A percentile compares a stretch with the other conserved stretches of the same genome.
phyloP scores from a whole-genome alignment of 1,284 basidiomycete species.

The Omphalotus olearius region DNA sequence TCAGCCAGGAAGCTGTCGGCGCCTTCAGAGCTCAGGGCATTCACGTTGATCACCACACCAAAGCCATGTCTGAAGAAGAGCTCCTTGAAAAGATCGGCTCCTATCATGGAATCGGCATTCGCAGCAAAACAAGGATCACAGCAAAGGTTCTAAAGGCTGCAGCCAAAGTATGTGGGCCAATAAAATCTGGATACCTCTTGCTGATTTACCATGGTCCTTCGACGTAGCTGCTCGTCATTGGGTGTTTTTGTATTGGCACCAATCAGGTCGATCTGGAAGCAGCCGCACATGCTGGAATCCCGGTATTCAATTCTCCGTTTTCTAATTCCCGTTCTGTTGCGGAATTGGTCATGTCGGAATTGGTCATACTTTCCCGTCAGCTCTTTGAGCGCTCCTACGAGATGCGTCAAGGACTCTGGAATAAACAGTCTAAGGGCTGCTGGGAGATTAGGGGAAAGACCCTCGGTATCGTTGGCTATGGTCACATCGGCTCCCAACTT shows the following conservation, averaged over 20 bases:
- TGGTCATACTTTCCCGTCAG: constrained; percentile 93
- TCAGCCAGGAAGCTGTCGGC: constrained; percentile 86
- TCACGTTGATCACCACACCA: constrained; percentile 88
- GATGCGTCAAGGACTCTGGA: constrained; percentile 91
- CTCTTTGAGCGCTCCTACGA: constrained; percentile 88
- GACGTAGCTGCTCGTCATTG: constrained; percentile 85
- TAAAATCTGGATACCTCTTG: background rate
- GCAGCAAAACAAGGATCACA: constrained; percentile 97
- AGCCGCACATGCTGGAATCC: constrained; percentile 87
- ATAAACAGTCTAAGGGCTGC: constrained; percentile 98
- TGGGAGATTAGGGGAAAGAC: constrained; percentile 99
- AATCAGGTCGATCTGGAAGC: constrained; percentile 94
- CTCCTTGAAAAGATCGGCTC: constrained; percentile 82
- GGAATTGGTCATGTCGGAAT: constrained; percentile 94
- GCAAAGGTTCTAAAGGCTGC: constrained; percentile 85
- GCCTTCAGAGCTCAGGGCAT: constrained; percentile 85
- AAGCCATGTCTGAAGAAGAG: constrained; percentile 90
- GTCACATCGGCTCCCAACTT: constrained; percentile 97
- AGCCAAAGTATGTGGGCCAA: constrained; percentile 51
- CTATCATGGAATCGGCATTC: constrained; percentile 96
- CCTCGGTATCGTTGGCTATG: constrained; percentile 97
- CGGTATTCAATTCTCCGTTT: constrained; percentile 99
- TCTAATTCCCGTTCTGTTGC: constrained; percentile 99
- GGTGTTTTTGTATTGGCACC: constrained; percentile 99
- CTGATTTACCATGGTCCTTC: constrained; percentile 5